Base-by-base conservation (phyloP, 495 filamentous ascomycete species). In the Talaromyces wortmannii region DNA sequence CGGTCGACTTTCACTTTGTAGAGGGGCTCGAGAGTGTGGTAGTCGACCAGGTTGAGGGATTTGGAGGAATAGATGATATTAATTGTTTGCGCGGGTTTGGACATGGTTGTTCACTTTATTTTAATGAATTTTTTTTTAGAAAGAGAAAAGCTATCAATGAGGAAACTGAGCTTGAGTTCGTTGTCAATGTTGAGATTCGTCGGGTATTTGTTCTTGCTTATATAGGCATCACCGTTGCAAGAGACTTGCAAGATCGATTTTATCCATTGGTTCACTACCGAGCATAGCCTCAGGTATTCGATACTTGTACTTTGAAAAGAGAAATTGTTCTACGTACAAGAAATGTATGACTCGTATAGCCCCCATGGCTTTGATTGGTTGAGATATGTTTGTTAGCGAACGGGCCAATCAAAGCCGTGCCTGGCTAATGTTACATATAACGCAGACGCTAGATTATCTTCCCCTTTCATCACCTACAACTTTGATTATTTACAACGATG, bases 51-150 rank as follows among this genome's bases (percentile, higher is more conserved):
- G 40, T 40, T n/a, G 48, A 57, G 55, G 30, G 23, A 51, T 30
- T 51, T 56, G 31, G 32, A 33, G 8, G 32, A 48, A 17, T 56
- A 56, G 29, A 50, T 46, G 54, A 56, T 50, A 29, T 56, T 46
- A 11, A 56, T 56, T 36, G 45, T 50, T 44, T 51, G 54, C 18
- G 45, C 8, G 36, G 36, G 36, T 5, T 13, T 40, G 13, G 36
- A 40, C 36, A 40, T 40, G 36, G 36, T 40, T 2, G 5, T 23
- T 23, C 36, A 40, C 8, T 40, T 40, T 13, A 2, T 40, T 40
- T 40, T 13, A 10, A 10, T 40, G 8, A 40, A 13, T 13, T 1
- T 13, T 36, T 36, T 36, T 40, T 40, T 40, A 40, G 13, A 40
- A 40, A 2, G 36, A 40, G 5, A 40, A 13, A 40, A 40, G 2